Percentiles rank a stretch among this genome's conserved stretches.
phyloP scores from a whole-genome alignment of 2,329 filamentous ascomycete species.

The Monosporascus sp. region DNA sequence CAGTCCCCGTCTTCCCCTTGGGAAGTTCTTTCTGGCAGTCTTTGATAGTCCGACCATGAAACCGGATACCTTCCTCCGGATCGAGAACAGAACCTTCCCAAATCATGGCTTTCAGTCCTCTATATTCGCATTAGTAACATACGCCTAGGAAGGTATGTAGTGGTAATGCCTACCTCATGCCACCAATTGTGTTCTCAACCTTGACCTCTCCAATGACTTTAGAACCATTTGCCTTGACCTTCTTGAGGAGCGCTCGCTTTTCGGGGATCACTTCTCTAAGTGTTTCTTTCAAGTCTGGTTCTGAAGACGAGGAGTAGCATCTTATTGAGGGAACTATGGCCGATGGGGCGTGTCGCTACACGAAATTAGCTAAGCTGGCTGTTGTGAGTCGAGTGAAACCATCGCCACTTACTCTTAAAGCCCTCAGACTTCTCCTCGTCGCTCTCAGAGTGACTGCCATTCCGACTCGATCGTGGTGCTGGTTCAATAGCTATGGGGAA shows the following conservation, averaged over 20 bases:
- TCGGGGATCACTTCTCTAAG: slow-evolving; percentile 80
- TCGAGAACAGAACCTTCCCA: slow-evolving; percentile 98
- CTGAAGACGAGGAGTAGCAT: slow-evolving; percentile 67
- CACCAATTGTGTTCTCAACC: slow-evolving; percentile 88
- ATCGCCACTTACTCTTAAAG: slow-evolving; percentile 50
- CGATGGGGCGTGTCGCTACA: slow-evolving; percentile 21
- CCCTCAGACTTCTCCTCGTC: slow-evolving; percentile 58
- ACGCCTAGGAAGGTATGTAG: slow-evolving; percentile 22
- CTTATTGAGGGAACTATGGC: slow-evolving; percentile 34
- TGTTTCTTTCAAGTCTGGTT: slow-evolving; percentile 85
- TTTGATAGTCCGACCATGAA: slow-evolving; percentile 96
- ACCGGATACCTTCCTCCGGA: slow-evolving; percentile 93
- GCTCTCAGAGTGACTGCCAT: slow-evolving; percentile 63
- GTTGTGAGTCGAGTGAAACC: not conserved
- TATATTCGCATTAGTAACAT: slow-evolving; percentile 15
- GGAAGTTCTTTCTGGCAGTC: slow-evolving; percentile 92
- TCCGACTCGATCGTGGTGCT: slow-evolving; percentile 11
- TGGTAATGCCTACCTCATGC: slow-evolving; percentile 61
- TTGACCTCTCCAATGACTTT: slow-evolving; percentile 89
- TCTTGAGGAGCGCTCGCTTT: slow-evolving; percentile 89
- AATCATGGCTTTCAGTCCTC: slow-evolving; percentile 91
- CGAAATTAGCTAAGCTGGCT: not conserved
- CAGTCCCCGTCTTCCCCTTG: slow-evolving; percentile 85
- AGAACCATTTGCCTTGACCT: slow-evolving; percentile 79
- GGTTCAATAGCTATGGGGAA: not conserved